phyloP scores from a whole-genome alignment of 768 basidiomycete genomes.

The Lyophyllum shimeji region DNA sequence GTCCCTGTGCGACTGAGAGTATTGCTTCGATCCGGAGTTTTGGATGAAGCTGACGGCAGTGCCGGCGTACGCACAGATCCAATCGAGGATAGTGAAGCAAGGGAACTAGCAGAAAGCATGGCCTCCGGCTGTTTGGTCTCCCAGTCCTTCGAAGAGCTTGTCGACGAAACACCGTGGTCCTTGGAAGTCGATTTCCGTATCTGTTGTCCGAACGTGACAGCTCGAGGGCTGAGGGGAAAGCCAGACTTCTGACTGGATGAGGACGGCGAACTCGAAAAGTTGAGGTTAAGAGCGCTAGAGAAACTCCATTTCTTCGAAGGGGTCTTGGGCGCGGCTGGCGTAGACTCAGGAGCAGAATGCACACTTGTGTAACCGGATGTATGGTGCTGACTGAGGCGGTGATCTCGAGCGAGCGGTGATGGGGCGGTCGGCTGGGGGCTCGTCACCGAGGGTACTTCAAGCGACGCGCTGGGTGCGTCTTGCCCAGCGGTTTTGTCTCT shows the following conservation, averaged over 20 bases:
- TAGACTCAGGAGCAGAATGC: constrained; percentile 42
- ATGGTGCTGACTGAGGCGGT: constrained; percentile 40
- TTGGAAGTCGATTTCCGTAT: constrained; percentile 69
- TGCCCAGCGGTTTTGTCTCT: constrained; percentile 41
- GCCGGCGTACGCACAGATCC: constrained; percentile 60
- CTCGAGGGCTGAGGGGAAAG: constrained; percentile 66
- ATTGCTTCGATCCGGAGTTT: constrained; percentile 62
- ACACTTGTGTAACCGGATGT: constrained; percentile 31
- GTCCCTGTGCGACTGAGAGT: constrained; percentile 70
- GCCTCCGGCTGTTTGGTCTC: constrained; percentile 71
- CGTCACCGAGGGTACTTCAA: constrained; percentile 48
- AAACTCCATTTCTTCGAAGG: constrained; percentile 98
- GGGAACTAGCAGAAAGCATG: constrained; percentile 76
- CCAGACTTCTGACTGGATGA: constrained; percentile 54
- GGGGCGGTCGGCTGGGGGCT: constrained; percentile 29
- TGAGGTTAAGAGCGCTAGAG: constrained; percentile 80
- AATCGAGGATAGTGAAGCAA: constrained; percentile 72
- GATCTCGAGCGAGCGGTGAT: constrained; percentile 23
- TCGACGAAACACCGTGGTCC: constrained; percentile 53
- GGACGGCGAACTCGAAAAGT: constrained; percentile 65
- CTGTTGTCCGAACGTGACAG: constrained; percentile 65
- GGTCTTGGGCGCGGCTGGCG: constrained; percentile 58
- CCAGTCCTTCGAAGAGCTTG: constrained; percentile 51
- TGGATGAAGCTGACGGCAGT: constrained; percentile 42
- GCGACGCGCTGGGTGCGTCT: constrained; percentile 49